Base-by-base conservation (phyloP, 2,329 filamentous ascomycete genomes). In the Aureobasidium melanogenum region DNA sequence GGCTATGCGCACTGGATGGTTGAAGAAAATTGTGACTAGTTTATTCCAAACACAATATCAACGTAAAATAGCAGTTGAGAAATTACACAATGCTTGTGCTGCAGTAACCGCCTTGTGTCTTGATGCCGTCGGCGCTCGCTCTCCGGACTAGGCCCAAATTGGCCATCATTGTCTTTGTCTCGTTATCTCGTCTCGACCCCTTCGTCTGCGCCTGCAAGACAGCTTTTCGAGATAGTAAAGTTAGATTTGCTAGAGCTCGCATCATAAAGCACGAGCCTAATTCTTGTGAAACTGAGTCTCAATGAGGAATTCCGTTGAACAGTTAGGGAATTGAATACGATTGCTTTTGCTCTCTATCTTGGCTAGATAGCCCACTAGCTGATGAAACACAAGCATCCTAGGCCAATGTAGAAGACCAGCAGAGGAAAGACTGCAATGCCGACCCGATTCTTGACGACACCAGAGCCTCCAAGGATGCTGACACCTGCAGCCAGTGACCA, bases 401-500 rank as follows among this genome's bases (percentile, higher is more conserved):
- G 80, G 36, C 89, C 89, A 62, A 97, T 79, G 75, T 99, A 99
- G 76, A 97, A 99, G 52, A 97, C 88, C 72, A 97, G 88, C 58
- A 99, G 79, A 61, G 94, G 94, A 72, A 95, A 99, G 24, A 99
- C 91, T 19, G 94, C 94, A 70, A 99, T 86, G 26, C 87, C 90
- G 51, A 97, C 92, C 54, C 94, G 83, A 76, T 97, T 97, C 78
- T 92, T 92, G 65, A 99, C 87, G 47, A 99, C 93, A 14, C 94
- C 94, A 62, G 92, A 97, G 44, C 94, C 94, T 34, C 93, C 92
- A 59, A 99, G 80, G 68, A 99, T 97, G 75, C 93, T 97, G 54
- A 97, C 88, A 26, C 94, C 94, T 1, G 94, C 95, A 50, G 94
- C 94, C 67, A 99, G 79, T 38, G 93, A 96, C 94, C 94, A 99